Conservation (phyloP, 495 filamentous ascomycete species). For the Podospora comata region DNA sequence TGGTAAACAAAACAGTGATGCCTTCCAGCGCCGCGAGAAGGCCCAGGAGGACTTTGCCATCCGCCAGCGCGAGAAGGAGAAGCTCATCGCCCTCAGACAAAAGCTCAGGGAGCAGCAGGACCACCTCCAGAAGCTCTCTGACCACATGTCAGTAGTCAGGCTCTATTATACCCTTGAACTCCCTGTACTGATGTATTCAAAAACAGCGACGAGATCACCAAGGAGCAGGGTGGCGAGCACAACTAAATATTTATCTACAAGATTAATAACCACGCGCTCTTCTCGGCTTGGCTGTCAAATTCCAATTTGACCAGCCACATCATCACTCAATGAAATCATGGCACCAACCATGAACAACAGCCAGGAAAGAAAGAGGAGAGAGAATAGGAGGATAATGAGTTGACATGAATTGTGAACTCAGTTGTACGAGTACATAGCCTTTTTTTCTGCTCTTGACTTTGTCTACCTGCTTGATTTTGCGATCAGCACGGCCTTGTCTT, state of each 20-base stretch:
- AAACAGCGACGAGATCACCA: conserved; percentile 63
- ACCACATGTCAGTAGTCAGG: conserved; percentile 65
- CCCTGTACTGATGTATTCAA: neutral
- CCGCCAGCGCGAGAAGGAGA: conserved; percentile 76
- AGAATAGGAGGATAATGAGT: neutral
- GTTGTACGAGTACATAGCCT: neutral
- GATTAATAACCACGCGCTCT: too few relatives aligned
- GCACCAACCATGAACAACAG: too few relatives aligned
- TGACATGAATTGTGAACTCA: neutral
- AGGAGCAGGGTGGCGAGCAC: conserved; percentile 66
- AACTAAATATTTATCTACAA: conserved; percentile 49
- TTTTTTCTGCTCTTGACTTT: neutral
- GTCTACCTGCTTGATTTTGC: neutral
- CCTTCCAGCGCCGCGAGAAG: conserved; percentile 86
- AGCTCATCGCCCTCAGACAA: conserved; percentile 69
- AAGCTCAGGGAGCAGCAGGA: conserved; percentile 77
- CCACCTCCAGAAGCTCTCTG: conserved; percentile 77
- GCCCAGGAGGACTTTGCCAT: conserved; percentile 83
- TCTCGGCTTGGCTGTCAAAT: too few relatives aligned
- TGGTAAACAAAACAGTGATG: conserved; percentile 56
- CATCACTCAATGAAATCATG: too few relatives aligned
- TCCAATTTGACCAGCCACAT: too few relatives aligned
- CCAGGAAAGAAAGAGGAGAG: neutral
- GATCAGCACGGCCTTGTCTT: neutral
- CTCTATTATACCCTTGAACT: conserved; percentile 10